These are phyloP conservation scores for Ophiostoma australiae DNA, from an alignment of 2,329 filamentous ascomycete species.

Conservation along the genomic window DNA sequence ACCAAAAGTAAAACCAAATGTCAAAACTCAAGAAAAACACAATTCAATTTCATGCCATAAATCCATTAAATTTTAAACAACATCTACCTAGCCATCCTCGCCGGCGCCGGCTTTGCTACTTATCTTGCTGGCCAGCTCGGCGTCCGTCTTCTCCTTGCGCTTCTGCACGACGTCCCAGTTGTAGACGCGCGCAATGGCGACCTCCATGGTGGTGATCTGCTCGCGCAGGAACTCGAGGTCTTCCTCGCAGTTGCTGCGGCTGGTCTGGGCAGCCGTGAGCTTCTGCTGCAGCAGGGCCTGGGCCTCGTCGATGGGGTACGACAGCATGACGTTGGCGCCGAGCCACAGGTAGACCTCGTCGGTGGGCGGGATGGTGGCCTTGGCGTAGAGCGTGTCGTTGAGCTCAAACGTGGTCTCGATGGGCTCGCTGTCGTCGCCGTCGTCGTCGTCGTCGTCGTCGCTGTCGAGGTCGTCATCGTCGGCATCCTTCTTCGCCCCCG, in stretches of 20 bases:
- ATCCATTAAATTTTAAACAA: not conserved
- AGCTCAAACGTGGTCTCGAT: conserved; percentile 93
- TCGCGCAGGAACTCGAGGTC: conserved; percentile 92
- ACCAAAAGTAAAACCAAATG: too few relatives aligned
- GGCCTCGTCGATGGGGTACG: conserved; percentile 87
- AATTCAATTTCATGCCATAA: not conserved
- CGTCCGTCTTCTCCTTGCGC: conserved; percentile 76
- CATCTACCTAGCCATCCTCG: not conserved
- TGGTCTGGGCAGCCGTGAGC: conserved; percentile 71
- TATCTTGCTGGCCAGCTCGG: conserved; percentile 39
- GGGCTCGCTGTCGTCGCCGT: conserved; percentile 39
- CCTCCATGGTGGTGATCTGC: conserved; percentile 96
- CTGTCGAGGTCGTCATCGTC: conserved; percentile 16
- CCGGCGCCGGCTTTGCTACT: conserved; percentile 36
- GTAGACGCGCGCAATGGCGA: conserved; percentile 94
- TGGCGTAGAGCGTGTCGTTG: conserved; percentile 91
- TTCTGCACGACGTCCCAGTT: conserved; percentile 98
- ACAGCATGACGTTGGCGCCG: conserved; percentile 96
- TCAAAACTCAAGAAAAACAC: too few relatives aligned
- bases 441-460: conserved; percentile 19
- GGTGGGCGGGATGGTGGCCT: conserved; percentile 73
- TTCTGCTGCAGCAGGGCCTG: conserved; percentile 73
- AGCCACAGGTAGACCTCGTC: conserved; percentile 97
- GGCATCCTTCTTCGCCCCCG: not conserved
- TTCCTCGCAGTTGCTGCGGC: conserved; percentile 84